Evolutionary conservation across 331 rosid species (phyloP).

Genomic region (Spiraea crenata): DNA sequence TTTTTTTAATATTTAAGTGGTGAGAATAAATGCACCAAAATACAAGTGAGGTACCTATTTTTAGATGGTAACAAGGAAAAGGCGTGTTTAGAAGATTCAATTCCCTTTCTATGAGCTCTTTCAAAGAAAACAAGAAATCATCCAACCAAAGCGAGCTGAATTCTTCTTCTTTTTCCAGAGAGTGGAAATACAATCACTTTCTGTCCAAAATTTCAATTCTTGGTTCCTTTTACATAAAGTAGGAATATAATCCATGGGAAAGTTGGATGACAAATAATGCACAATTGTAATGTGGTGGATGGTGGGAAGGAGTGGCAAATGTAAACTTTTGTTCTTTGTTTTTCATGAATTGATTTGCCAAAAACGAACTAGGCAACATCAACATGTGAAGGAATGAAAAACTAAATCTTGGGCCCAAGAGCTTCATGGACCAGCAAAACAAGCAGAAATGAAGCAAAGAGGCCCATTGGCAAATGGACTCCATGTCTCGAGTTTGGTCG

Average conservation of each 20-base stretch:
- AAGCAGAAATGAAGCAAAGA: too few species aligned
- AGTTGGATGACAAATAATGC: constrained; percentile 6
- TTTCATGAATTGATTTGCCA: too few species aligned
- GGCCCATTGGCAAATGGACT: not conserved
- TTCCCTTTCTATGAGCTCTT: not conserved
- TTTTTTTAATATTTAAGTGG: too few species aligned
- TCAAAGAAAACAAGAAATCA: not conserved
- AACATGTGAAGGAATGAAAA: too few species aligned
- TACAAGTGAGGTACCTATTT: too few species aligned
- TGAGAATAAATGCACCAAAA: too few species aligned
- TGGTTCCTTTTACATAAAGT: constrained; percentile 5
- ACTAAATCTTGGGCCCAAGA: too few species aligned
- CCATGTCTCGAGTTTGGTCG: too few species aligned
- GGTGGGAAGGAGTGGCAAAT: not conserved
- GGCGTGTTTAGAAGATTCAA: not conserved
- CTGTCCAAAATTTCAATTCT: constrained; percentile 8
- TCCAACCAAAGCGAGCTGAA: not conserved
- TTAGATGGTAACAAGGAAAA: not conserved
- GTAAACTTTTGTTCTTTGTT: too few species aligned
- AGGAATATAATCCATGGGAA: constrained; percentile 3
- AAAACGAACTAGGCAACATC: too few species aligned
- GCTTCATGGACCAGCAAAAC: too few species aligned
- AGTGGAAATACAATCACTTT: constrained; percentile 12
- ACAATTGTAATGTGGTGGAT: not conserved
- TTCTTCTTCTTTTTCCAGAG: constrained; percentile 3